Evolutionary conservation across 805 yeast genomes (phyloP).

Genomic region (Candida insectalens): DNA sequence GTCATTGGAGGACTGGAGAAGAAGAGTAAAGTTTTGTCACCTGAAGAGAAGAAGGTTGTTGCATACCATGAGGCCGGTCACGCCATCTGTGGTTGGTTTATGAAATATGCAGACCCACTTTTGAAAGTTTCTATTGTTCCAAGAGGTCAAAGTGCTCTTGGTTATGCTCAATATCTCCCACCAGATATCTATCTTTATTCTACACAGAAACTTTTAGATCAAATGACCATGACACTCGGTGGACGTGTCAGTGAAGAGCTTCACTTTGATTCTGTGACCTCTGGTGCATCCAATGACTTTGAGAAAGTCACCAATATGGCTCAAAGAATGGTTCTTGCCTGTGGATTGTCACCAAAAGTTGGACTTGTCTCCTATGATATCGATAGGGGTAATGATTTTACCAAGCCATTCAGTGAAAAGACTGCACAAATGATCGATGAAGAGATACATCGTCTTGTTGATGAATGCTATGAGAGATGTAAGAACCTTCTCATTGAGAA

Average conservation of each 20-base stretch:
- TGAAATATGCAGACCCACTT: slow-evolving; percentile 81
- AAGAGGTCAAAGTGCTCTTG: slow-evolving; percentile 88
- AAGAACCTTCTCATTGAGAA: slow-evolving; percentile 45
- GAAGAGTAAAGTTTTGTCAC: slow-evolving; percentile 67
- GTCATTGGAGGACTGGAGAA: slow-evolving; percentile 92
- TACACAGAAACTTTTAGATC: slow-evolving; percentile 64
- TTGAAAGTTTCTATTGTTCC: slow-evolving; percentile 92
- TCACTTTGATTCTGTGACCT: slow-evolving; percentile 78
- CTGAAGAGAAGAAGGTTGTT: slow-evolving; percentile 74
- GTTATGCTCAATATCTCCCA: slow-evolving; percentile 93
- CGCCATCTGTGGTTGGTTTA: slow-evolving; percentile 92
- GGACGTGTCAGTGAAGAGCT: slow-evolving; percentile 90
- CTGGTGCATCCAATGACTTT: slow-evolving; percentile 91
- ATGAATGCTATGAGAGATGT: slow-evolving; percentile 57
- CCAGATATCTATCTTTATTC: slow-evolving; percentile 77
- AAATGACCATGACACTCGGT: slow-evolving; percentile 92
- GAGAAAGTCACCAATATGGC: slow-evolving; percentile 88
- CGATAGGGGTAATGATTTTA: slow-evolving; percentile 38
- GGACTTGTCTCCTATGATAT: slow-evolving; percentile 51
- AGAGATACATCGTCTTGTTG: slow-evolving; percentile 60
- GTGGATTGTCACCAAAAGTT: slow-evolving; percentile 79
- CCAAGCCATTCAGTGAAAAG: slow-evolving; percentile 62
- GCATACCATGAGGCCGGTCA: slow-evolving; percentile 97
- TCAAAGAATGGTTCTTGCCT: slow-evolving; percentile 74
- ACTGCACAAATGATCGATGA: slow-evolving; percentile 59